Conservation (phyloP, 352 stramenopile species). For the Pythium folliculosum region DNA sequence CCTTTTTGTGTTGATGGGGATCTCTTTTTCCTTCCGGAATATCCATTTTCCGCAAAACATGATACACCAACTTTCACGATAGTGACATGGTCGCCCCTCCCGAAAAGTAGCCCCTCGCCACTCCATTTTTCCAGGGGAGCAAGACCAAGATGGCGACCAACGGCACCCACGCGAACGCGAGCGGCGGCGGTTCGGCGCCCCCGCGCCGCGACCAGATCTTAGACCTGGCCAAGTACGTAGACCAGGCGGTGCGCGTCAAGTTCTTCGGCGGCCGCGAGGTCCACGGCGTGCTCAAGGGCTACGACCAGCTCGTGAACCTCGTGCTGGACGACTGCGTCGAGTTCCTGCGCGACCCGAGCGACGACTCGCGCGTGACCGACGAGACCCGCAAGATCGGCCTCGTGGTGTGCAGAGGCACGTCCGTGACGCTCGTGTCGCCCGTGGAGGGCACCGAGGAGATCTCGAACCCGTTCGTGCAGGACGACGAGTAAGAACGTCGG, state of each 20-base stretch:
- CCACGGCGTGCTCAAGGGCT: conserved; percentile 92
- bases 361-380: conserved; percentile 89
- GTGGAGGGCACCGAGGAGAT: conserved; percentile 92
- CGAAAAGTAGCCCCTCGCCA: neutral
- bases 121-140: neutral
- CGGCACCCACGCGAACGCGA: conserved; percentile 31
- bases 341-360: conserved; percentile 92
- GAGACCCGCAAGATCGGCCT: conserved; percentile 92
- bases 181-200: conserved; percentile 30
- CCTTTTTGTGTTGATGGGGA: neutral
- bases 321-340: conserved; percentile 97
- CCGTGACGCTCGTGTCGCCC: conserved; percentile 91
- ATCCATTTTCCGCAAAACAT: neutral
- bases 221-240: conserved; percentile 94
- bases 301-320: conserved; percentile 97
- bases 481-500: conserved; percentile 38
- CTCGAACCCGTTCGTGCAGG: conserved; percentile 90
- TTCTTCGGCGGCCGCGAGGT: conserved; percentile 94
- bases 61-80: neutral
- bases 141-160: conserved; percentile 60
- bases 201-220: conserved; percentile 86
- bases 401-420: conserved; percentile 93
- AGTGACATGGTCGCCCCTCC: neutral
- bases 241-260: conserved; percentile 94
- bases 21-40: neutral